Conservation (phyloP, 306 rosid genomes). For the Crotalaria pallida region DNA sequence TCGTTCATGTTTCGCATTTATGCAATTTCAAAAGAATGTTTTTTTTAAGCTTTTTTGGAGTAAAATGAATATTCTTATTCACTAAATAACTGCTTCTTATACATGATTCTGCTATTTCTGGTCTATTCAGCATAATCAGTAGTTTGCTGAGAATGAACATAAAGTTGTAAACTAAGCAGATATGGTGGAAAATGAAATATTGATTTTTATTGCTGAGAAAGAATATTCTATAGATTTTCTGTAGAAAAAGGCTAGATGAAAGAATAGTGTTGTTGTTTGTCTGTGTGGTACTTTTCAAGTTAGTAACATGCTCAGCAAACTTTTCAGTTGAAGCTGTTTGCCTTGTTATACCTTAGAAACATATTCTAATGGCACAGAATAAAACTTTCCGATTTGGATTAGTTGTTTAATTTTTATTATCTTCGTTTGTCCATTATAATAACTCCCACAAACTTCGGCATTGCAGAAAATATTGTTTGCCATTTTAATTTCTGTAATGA, state of each 20-base stretch:
- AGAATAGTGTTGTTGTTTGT: background rate
- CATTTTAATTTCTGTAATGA: background rate
- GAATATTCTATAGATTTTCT: background rate
- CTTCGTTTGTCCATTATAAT: slow-evolving; percentile 4
- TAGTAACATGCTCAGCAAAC: background rate
- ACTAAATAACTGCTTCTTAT: background rate
- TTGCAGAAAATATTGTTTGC: background rate
- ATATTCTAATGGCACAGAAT: background rate
- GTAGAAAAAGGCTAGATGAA: background rate
- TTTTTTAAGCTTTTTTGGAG: background rate
- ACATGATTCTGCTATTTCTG: background rate
- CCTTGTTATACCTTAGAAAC: slow-evolving; percentile 3
- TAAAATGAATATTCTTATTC: background rate
- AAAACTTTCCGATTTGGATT: background rate
- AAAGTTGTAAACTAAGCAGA: background rate
- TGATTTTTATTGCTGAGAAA: background rate
- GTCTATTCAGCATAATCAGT: background rate
- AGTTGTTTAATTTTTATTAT: background rate
- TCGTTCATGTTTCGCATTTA: background rate
- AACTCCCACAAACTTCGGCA: background rate
- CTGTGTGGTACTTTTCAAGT: background rate
- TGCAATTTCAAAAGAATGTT: background rate
- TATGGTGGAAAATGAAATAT: background rate
- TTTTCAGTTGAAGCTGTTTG: background rate
- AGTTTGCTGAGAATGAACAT: background rate